phyloP scores from a whole-genome alignment of 768 basidiomycete species.

The Mrakia blollopis region DNA sequence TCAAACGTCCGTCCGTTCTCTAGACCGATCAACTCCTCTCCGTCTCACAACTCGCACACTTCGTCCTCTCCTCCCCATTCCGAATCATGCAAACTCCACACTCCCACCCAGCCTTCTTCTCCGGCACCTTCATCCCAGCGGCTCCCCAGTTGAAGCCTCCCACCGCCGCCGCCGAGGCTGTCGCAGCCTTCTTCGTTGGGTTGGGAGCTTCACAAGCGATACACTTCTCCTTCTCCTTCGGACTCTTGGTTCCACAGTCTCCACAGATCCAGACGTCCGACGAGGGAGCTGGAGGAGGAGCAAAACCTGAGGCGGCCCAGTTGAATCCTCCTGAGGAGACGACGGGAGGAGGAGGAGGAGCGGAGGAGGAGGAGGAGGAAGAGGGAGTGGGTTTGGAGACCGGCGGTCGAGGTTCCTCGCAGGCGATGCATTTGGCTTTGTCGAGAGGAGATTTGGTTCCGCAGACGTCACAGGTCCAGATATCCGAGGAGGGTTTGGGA shows the following conservation, averaged over 20 bases:
- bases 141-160: constrained; percentile 31
- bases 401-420: constrained; percentile 27
- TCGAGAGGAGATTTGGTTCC: not conserved
- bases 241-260: constrained; percentile 18
- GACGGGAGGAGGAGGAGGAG: not conserved
- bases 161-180: not conserved
- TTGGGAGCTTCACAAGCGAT: constrained; percentile 20
- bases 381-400: not conserved
- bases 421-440: constrained; percentile 23
- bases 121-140: constrained; percentile 26
- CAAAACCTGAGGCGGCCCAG: constrained; percentile 27
- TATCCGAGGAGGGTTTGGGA: constrained; percentile 4
- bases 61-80: constrained; percentile 5
- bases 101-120: constrained; percentile 23
- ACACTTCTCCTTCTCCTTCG: constrained; percentile 8
- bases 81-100: constrained; percentile 29
- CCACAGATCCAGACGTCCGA: constrained; percentile 24
- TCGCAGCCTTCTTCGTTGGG: not conserved
- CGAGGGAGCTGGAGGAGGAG: not conserved
- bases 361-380: not conserved
- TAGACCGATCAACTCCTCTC: not conserved
- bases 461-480: constrained; percentile 24
- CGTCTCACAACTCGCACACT: constrained; percentile 27
- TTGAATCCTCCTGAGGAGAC: constrained; percentile 15
- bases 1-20: too few species aligned